phyloP scores from a whole-genome alignment of 495 filamentous ascomycete species.

The Letharia columbiana region DNA sequence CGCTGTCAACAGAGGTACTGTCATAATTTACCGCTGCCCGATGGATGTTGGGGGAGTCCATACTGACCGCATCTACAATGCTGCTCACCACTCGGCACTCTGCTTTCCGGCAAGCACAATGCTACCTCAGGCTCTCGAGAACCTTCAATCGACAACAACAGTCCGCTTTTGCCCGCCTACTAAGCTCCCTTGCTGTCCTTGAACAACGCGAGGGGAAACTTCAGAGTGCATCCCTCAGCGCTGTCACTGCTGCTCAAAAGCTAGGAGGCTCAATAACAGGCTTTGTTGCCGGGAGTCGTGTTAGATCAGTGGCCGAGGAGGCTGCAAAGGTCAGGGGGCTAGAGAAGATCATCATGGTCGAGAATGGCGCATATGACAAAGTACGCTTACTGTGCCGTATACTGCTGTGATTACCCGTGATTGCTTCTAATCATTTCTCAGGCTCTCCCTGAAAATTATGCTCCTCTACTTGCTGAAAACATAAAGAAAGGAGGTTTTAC shows the following conservation, averaged over 20 bases:
- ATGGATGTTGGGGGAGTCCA: not conserved
- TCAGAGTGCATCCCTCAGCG: slow-evolving; percentile 70
- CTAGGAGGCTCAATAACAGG: slow-evolving; percentile 78
- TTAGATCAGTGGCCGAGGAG: slow-evolving; percentile 74
- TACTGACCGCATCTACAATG: slow-evolving; percentile 1
- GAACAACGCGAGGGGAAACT: slow-evolving; percentile 91
- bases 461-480: slow-evolving; percentile 88
- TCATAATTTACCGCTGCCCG: not conserved
- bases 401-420: not conserved
- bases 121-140: slow-evolving; percentile 32
- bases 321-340: slow-evolving; percentile 83
- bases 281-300: slow-evolving; percentile 76
- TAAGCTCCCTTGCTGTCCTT: slow-evolving; percentile 83
- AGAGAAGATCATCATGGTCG: slow-evolving; percentile 81
- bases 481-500: slow-evolving; percentile 90
- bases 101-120: slow-evolving; percentile 43
- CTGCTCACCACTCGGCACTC: slow-evolving; percentile 39
- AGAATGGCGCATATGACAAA: slow-evolving; percentile 88
- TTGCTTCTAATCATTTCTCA: slow-evolving; percentile 28
- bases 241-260: slow-evolving; percentile 78
- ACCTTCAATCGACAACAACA: slow-evolving; percentile 31
- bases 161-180: slow-evolving; percentile 55
- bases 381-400: slow-evolving; percentile 34
- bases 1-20: not conserved
- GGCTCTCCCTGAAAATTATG: slow-evolving; percentile 91